Base-by-base conservation (phyloP, 1,139 yeast genomes). In the Meyerozyma smithsonii region DNA sequence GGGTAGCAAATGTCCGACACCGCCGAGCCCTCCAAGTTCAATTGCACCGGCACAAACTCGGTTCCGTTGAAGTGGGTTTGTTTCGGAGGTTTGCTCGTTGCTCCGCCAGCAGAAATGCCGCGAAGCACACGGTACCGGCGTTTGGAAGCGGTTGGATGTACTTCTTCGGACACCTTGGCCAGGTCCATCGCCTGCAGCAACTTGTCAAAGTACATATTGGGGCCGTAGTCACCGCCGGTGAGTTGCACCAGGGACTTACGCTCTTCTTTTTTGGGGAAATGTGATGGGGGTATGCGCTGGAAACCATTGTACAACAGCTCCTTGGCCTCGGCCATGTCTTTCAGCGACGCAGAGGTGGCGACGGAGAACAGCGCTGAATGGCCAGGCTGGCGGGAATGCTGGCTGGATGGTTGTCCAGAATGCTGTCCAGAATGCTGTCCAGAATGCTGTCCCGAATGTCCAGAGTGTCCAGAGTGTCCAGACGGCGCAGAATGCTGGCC, bases 51-150 rank as follows among this genome's bases (percentile, higher is more conserved):
- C 14, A 64, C 48, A 46, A 57, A 77, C 34, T 58, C 51, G 25
- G 62, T 53, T 38, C 59, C 55, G 41, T 64, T 58, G 28, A 61
- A 60, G 2, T 59, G 53, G 2, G 66, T 57, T 30, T 63, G 62
- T 45, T 69, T 73, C 14, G 84, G 84, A 1, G 83, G 83, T 43
- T 75, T 66, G 2, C 81, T 74, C 17, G 70, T 64, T 28, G 76
- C 62, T 1, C 83, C 83, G 15, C 84, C 83, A 4, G 82, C 78
- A 24, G 78, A 73, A 11, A 77, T 62, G 7, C 84, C 84, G 45
- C 84, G 63, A 16, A 77, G 64, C 2, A 79, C 72, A 32, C 74
- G 62, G 49, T 65, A 75, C 32, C 67, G 56, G 36, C 51, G 52
- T 36, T 44, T 44, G 23, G 23, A 16, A 8, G 11, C 10, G 4